Base-by-base conservation (phyloP, 2,329 filamentous ascomycete species). In the Chrysoporthe cubensis region DNA sequence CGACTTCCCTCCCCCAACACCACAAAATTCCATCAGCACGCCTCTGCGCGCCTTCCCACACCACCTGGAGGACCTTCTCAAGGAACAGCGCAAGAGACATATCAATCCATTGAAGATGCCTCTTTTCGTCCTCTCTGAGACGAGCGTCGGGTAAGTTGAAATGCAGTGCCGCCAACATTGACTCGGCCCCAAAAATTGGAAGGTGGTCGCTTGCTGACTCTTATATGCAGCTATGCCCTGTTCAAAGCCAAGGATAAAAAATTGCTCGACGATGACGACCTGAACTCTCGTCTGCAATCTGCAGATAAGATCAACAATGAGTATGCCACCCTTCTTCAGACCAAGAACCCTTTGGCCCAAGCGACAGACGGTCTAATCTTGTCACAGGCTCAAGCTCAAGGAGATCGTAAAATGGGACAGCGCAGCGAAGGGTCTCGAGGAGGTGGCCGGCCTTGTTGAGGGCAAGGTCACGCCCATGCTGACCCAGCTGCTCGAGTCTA, bases 231-330 rank as follows among this genome's bases (percentile, higher is more conserved):
- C 80, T 98, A 98, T 85, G 96, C 94, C 81, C 89, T 99, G 80
- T 94, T 99, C 85, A 98, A 99, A 87, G 92, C 95, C 75, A 93
- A 94, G 80, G 95, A 98, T 87, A 98, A 97, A 89, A 98, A 98
- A 86, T 88, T 98, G 69, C 86, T 99, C 73, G 68, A 70, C 59
- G 96, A 97, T 81, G 90, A 91, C 76, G 91, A 95, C 81, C 90
- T 94, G 77, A 82, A 97, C 71, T 86, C 88, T 65, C 90, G 96
- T 79, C 86, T 94, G 70, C 87, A 89, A 72, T 91, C 91, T 69
- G 90, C 93, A 46, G 94, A 97, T 80, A 92, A 92, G 75, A 88
- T 97, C 72, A 92, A 93, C 75, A 91, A 92, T 75, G 88, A 97
- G 91, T 95, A 85, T 85, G 91, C 87, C 43, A 59, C 63, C 70